Conservation (phyloP, 192 early-diverging fungal genomes). For the Coemansia sp. region DNA sequence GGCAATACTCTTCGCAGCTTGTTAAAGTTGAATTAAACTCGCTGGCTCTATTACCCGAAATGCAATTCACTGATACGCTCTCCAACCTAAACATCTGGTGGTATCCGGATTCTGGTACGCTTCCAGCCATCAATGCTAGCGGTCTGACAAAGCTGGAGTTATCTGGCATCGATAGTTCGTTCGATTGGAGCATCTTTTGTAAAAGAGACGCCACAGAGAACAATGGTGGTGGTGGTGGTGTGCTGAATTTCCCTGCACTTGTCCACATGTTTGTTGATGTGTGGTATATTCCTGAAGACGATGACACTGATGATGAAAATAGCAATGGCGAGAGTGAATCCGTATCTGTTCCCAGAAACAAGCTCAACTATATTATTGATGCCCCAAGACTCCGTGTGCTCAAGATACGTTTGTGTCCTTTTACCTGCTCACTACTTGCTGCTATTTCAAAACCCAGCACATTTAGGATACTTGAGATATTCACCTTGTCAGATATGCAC, state of each 20-base stretch:
- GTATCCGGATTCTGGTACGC: background rate
- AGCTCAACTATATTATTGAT: background rate
- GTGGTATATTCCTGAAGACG: background rate
- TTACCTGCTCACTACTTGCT: background rate
- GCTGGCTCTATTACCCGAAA: background rate
- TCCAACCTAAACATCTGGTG: background rate
- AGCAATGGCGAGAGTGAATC: background rate
- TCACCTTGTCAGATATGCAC: background rate
- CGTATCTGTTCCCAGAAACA: background rate
- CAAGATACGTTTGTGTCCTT: background rate
- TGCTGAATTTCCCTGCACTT: background rate
- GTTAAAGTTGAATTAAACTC: background rate
- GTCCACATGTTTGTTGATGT: slow-evolving; percentile 4
- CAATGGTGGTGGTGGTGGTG: too few species aligned
- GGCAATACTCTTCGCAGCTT: background rate
- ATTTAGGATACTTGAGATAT: background rate
- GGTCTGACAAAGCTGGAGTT: background rate
- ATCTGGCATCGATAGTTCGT: background rate
- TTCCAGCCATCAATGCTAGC: background rate
- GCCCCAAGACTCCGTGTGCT: background rate
- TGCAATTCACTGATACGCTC: background rate
- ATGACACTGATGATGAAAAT: background rate
- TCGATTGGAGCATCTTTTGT: background rate
- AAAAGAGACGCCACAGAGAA: background rate
- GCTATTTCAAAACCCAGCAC: background rate